Evolutionary conservation across 345 rosid species (phyloP), one percentile per base, ranked within the genome.

Genomic region (Heritiera fomes): DNA sequence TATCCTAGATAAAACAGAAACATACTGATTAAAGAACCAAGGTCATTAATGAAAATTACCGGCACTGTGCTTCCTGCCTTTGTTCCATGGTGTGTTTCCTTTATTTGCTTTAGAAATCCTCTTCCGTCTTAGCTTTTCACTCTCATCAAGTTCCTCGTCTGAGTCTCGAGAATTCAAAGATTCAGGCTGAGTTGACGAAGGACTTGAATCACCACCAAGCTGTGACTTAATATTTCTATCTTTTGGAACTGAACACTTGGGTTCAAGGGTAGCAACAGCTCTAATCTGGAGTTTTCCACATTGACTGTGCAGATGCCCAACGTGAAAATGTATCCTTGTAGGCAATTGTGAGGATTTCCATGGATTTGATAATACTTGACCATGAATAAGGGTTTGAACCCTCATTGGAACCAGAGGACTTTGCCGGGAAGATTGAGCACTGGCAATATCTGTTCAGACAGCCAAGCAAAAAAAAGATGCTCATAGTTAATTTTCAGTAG

Each of bases 61-160:
- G 0, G 97, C 85, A 88, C 97, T 93, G 80, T 95, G 99, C 84
- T 93, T 95, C 91, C 87, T 92, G 80, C 98, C 99, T 87, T 95
- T 95, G 87, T 95, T 95, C 99, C 99, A 95, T 38, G 99, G 99
- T 14, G 87, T 90, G 71, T 88, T 91, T 70, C 99, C 99, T 85
- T 86, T 92, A 84, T 93, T 93, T n/a, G 97, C 99, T 79, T 92
- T 92, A 14, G 99, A 95, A 77, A 95, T 95, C 71, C 97, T 87
- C 90, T 79, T 87, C 83, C 99, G 88, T 73, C 98, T 92, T 82
- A 91, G 76, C 84, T 43, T 81, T 60, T 95, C 98, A 82, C 87
- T 87, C 53, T 89, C 92, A 66, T 86, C 91, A 82, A 87, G 56
- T 67, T 87, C 85, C 28, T 55, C 84, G 1, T 75, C 77, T 17